Base-by-base conservation (phyloP, 345 rosid species). In the Populus alba region DNA sequence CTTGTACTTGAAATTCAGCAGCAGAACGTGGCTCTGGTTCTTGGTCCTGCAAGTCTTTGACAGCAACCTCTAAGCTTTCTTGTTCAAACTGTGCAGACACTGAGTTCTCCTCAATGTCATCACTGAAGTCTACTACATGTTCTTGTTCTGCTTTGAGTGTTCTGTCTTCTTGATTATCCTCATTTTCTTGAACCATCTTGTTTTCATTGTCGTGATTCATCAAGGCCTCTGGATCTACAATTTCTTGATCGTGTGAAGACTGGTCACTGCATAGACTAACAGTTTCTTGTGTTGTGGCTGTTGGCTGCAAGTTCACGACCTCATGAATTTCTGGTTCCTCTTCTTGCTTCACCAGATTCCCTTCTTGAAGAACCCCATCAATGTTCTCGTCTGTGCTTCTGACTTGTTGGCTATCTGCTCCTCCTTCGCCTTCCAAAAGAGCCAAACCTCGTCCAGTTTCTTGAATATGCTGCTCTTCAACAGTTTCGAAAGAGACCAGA, bases 401-500 rank as follows among this genome's bases (percentile, higher is more conserved):
- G 5, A 10, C 47, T 29, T 82, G 79, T 66, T 79, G 82, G 53
- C 59, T 79, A 72, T 77, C 80, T 61, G 5, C 57, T 15, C 27
- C 76, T 22, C 45, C 80, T 51, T 51, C 68, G 62, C 17, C 74
- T 17, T 62, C 70, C 47, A n/a, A 57, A n/a, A n/a, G 13, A 68
- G 37, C 43, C 31, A 78, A 22, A 75, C 68, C 45, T 61, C 61
- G 43, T 38, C 57, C 81, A 67, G 33, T 69, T 71, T 85, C 78
- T 45, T 72, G 75, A 35, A 53, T 45, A 70, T 78, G 73, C 20
- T 39, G 72, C 31, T 83, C 84, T 15, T 81, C 75, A 13, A 51
- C 10, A 8, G 81, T 68, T 66, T 83, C 85, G 39, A 77, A 80
- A 53, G 86, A 76, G 63, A 74, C 76, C 82, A 66, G 81, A 75